Base-by-base conservation (phyloP, 352 stramenopile genomes). In the Elongisporangium undulatum region DNA sequence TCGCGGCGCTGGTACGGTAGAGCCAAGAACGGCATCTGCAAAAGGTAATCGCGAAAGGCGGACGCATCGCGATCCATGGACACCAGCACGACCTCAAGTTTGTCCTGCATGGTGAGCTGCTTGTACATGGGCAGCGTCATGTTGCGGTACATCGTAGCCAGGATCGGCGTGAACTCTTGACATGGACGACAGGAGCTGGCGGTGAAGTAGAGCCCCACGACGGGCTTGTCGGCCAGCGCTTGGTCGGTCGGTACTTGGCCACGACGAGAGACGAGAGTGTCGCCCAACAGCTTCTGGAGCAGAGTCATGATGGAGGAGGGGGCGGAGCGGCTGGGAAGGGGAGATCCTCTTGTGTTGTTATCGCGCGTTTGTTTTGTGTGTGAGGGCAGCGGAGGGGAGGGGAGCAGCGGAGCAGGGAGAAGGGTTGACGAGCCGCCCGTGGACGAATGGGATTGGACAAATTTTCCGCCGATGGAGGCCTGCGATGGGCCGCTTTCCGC, bases 161-260 rank as follows among this genome's bases (percentile, higher is more conserved):
- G 63, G 51, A 85, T 66, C 22, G 78, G 80, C 51, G 80, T 87
- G 66, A 90, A 90, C 24, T 67, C 69, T 62, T 82, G 74, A 52
- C 80, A 90, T 16, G 77, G 75, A 26, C 66, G 67, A 58, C 77
- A 88, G 15, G 67, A 78, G 63, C 76, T 87, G 51, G 74, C 74
- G 10, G 77, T 86, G 64, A 90, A 90, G 71, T 86, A 90, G 26
- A 90, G 58, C 0, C 77, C 77, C 52, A 90, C 66, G 39, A 81
- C 70, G 19, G 62, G 75, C 64, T 89, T 89, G 58, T 67, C 51
- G 34, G 71, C 76, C 49, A 89, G 72, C 58, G 72, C 79, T 38
- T 85, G 69, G 19, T 75, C 55, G 15, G 79, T 82, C 26, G 68
- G 51, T 34, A 73, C 72, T 61, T 87, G 69, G 48, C 79, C 79